Conservation (phyloP, 179 eudicot species). For the Monotropa hypopitys region DNA sequence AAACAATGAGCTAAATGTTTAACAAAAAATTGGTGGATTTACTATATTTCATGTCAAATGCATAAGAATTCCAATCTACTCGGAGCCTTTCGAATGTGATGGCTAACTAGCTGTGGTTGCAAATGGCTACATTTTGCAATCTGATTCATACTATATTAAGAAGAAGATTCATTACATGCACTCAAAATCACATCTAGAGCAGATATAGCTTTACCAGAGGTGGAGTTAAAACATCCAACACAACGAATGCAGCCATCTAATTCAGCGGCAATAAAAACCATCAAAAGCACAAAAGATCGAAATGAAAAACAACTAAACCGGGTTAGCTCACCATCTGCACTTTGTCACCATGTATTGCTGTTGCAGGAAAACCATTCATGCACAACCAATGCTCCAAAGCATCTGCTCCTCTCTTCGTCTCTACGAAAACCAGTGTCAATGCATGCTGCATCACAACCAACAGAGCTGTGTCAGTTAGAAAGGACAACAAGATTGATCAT, state of each 20-base stretch:
- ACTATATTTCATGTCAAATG: neutral
- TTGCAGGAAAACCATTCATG: conserved; percentile 53
- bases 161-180: neutral
- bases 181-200: neutral
- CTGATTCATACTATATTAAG: neutral
- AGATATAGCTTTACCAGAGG: neutral
- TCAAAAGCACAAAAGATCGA: conserved; percentile 3
- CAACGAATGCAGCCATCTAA: neutral
- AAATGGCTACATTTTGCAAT: neutral
- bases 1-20: neutral
- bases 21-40: neutral
- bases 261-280: neutral
- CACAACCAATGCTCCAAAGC: conserved; percentile 43
- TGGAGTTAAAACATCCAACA: neutral
- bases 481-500: neutral
- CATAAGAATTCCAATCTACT: neutral
- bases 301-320: neutral
- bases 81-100: neutral
- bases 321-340: conserved; percentile 47
- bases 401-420: conserved; percentile 78
- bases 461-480: neutral
- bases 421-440: conserved; percentile 60
- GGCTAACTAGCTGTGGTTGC: neutral
- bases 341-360: conserved; percentile 84
- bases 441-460: conserved; percentile 34